Conservation (phyloP, 1,284 basidiomycete genomes). For the Kwoniella shivajii region DNA sequence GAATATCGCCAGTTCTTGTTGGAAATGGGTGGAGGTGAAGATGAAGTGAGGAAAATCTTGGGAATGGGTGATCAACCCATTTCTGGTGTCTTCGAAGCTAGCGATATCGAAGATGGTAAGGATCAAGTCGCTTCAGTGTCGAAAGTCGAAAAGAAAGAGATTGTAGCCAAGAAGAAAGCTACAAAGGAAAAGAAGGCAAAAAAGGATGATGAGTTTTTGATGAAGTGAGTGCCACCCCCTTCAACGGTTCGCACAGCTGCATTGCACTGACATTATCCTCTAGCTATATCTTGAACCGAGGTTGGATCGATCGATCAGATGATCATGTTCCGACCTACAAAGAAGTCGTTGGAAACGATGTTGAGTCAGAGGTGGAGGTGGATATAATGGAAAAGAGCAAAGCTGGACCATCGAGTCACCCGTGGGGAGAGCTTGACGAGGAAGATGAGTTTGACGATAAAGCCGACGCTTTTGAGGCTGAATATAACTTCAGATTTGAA, state of each 20-base stretch:
- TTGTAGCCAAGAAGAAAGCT: constrained; percentile 32
- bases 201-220: constrained; percentile 68
- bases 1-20: constrained; percentile 80
- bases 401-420: constrained; percentile 32
- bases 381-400: constrained; percentile 27
- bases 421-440: constrained; percentile 56
- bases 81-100: constrained; percentile 31
- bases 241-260: not conserved
- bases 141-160: constrained; percentile 61
- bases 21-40: constrained; percentile 71
- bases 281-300: constrained; percentile 92
- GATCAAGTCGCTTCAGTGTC: constrained; percentile 61
- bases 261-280: not conserved
- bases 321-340: constrained; percentile 77
- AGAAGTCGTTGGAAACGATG: constrained; percentile 63
- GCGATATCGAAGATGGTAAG: constrained; percentile 58
- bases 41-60: constrained; percentile 64
- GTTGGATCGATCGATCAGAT: constrained; percentile 82
- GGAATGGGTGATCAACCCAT: constrained; percentile 42
- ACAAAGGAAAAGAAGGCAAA: constrained; percentile 43
- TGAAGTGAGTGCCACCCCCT: constrained; percentile 66
- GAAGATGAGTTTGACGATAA: constrained; percentile 69
- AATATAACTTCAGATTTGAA: constrained; percentile 94
- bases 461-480: constrained; percentile 71
- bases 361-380: constrained; percentile 5